Evolutionary conservation across 2,329 filamentous ascomycete species (phyloP).

Genomic region (Penicillium sp.): DNA sequence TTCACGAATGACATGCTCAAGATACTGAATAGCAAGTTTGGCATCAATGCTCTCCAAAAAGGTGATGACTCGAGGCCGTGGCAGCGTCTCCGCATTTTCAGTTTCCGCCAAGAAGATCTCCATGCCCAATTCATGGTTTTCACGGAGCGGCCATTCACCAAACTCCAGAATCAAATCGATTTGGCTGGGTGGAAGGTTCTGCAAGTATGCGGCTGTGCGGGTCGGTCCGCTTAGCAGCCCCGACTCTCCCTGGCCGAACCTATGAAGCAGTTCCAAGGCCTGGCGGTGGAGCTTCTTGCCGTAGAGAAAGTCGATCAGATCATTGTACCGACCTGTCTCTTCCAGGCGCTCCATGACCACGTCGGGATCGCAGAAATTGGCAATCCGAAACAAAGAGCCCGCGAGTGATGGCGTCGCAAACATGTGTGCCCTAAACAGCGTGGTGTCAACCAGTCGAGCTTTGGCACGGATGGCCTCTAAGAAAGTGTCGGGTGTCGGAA

Average conservation of each 20-base stretch:
- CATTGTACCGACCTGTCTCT: conserved; percentile 83
- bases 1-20: conserved; percentile 88
- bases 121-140: conserved; percentile 74
- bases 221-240: conserved; percentile 71
- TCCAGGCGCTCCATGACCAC: conserved; percentile 92
- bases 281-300: conserved; percentile 91
- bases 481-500: conserved; percentile 60
- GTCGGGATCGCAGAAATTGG: conserved; percentile 94
- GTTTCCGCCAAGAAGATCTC: conserved; percentile 91
- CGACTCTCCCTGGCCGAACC: conserved; percentile 66
- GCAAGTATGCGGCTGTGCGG: conserved; percentile 84
- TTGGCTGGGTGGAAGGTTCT: conserved; percentile 79
- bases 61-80: conserved; percentile 69
- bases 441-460: conserved; percentile 86
- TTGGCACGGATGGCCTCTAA: conserved; percentile 70
- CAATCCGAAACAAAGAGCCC: conserved; percentile 86
- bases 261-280: conserved; percentile 75
- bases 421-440: conserved; percentile 93
- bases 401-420: conserved; percentile 81
- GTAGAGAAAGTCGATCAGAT: conserved; percentile 95
- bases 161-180: conserved; percentile 91
- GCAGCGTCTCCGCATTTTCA: conserved; percentile 88
- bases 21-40: conserved; percentile 72
- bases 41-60: conserved; percentile 71
- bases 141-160: conserved; percentile 78